Evolutionary conservation across 176 grass and related monocot genomes (phyloP), one percentile per base, ranked within the genome.

Genomic region (Carex pumila): DNA sequence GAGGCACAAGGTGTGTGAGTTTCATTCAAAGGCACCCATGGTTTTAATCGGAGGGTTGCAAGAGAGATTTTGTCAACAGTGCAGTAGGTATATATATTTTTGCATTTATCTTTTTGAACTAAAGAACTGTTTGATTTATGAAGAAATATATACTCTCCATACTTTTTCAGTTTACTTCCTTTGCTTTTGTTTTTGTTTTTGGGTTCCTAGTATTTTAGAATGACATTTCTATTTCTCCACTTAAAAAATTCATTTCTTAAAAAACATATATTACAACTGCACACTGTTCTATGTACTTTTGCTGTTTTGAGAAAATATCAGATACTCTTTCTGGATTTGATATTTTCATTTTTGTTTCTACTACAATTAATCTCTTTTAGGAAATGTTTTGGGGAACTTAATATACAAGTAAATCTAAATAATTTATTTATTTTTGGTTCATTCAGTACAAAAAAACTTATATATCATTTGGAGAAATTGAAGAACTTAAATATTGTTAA

Each of bases 61-160:
- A 85, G 89, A 98, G 85, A 89, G 95, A 53, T 95, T 98, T 90
- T 98, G 95, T 90, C 95, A 98, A 85, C 95, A 98, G 71, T 98
- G 95, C 89, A 95, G 92, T 89, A 93, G 95, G 95, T 94, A 86
- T 17, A 43, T 94, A 86, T 17, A 43, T 7, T 53, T 52, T 74
- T 14, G 21, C 4, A 18, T 29, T 1, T 0, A 39, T 39, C 37
- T 39, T 39, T 39, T 39, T 39, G 37, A 39, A 39, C 43, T 78
- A 78, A 34, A 57, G 43, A 7, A 30, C 47, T 30, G 12, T 25
- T 22, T 25, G n/a, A 53, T 52, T 74, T 41, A 14, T 50, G 18
- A 5, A 52, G 25, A 53, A 67, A 15, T 2, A 25, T 25, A 25
- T 25, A 34, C 32, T 3, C 0, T 34, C 32, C 32, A 3, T 34